These are phyloP conservation scores for Trametes gibbosa DNA, from an alignment of 768 basidiomycete species.

Conservation along the genomic window DNA sequence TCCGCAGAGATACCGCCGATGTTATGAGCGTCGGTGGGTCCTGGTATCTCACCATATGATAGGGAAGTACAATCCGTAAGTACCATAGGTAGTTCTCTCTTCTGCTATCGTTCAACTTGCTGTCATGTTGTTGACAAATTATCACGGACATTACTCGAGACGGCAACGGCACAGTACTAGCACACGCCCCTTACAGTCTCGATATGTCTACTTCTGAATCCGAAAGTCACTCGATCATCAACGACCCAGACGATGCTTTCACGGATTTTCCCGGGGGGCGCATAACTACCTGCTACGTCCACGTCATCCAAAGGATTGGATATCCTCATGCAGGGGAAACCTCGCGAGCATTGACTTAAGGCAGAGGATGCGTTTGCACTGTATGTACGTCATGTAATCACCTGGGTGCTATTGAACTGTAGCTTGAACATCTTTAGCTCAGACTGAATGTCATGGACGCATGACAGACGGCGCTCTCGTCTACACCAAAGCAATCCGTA, in stretches of 20 bases:
- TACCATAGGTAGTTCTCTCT: too few species aligned
- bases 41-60: not conserved
- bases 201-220: too few species aligned
- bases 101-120: too few species aligned
- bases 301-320: slow-evolving; percentile 28
- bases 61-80: too few species aligned
- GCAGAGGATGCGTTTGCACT: not conserved
- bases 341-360: not conserved
- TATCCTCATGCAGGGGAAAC: slow-evolving; percentile 29
- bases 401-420: too few species aligned
- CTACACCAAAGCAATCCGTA: slow-evolving; percentile 11
- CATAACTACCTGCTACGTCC: slow-evolving; percentile 27
- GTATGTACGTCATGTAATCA: not conserved
- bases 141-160: too few species aligned
- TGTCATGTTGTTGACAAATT: too few species aligned
- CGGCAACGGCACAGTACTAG: too few species aligned
- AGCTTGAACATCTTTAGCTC: too few species aligned
- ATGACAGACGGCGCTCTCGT: slow-evolving; percentile 20
- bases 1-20: not conserved
- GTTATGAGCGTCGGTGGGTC: not conserved
- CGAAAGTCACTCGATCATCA: too few species aligned
- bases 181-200: too few species aligned
- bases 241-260: not conserved
- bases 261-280: not conserved
- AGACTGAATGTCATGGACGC: slow-evolving; percentile 14